Evolutionary conservation across 78 protist genomes (phyloP), one percentile per base, ranked within the genome.

Genomic region (slime mould (Dictyostelium discoideum)): DNA sequence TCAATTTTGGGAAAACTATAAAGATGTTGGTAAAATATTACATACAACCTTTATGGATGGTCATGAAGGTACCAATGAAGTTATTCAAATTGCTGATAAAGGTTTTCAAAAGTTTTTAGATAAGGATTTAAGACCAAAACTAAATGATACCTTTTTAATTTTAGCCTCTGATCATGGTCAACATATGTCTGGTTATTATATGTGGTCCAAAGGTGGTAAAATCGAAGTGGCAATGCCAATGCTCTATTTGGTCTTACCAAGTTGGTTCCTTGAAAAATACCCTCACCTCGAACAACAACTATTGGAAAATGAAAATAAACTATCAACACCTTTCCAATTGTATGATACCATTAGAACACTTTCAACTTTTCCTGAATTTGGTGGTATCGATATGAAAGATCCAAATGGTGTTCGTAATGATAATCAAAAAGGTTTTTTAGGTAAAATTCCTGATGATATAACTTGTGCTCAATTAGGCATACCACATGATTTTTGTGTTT

Each of bases 311-410:
- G 94, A 89, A 69, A 89, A 89, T 39, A 79, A 65, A 29, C 69
- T 89, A 5, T 32, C 87, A 9, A 80, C 94, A 46, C 94, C 94
- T 13, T 67, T 89, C 54, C 87, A 81, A 39, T 39, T 89, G 20
- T 89, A 89, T 42, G 60, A 54, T 40, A 89, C 94, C 0, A 10
- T 89, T 5, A 42, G 94, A 78, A 18, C 84, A 63, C 72, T 89
- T 9, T 50, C 94, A 40, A 89, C 20, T 3, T 89, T 79, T 67
- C 87, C 94, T 5, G 94, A 89, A n/a, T 89, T 89, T 89, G 94
- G 94, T 29, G 94, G 94, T 5, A 81, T 89, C 13, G 94, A 89
- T 80, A 26, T 67, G 22, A 44, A 8, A 24, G 94, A 89, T 20
- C 57, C 50, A 13, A 11, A 65, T 13, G 18, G 32, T 13, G 9